phyloP scores from a whole-genome alignment of 768 basidiomycete species.

The Russula brevipes region DNA sequence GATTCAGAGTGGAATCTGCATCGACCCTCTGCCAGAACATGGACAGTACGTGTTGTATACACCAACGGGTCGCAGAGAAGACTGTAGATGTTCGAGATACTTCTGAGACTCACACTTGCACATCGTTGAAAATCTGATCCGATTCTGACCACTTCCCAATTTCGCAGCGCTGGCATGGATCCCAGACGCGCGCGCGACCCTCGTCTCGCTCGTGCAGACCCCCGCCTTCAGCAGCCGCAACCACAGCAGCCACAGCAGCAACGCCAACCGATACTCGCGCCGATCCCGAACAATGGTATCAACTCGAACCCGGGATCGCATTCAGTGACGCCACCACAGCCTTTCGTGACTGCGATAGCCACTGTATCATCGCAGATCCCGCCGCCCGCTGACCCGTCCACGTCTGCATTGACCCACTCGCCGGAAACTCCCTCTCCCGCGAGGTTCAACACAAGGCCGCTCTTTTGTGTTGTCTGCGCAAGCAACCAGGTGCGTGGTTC shows the following conservation, averaged over 20 bases:
- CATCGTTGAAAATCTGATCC: conserved; percentile 17
- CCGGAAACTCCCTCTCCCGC: neutral
- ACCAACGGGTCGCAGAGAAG: conserved; percentile 63
- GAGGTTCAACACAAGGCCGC: conserved; percentile 61
- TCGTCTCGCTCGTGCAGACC: conserved; percentile 65
- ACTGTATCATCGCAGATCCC: conserved; percentile 17
- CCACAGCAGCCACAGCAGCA: conserved; percentile 27
- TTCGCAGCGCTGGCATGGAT: conserved; percentile 49
- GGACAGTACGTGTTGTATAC: conserved; percentile 19
- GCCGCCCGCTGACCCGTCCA: conserved; percentile 5
- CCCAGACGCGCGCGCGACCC: conserved; percentile 78
- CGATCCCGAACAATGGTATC: conserved; percentile 10
- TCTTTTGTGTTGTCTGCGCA: conserved; percentile 99
- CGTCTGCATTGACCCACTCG: neutral
- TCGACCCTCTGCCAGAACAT: conserved; percentile 46
- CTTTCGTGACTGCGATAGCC: conserved; percentile 25
- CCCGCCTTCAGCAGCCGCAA: conserved; percentile 47
- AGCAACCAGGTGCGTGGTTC: conserved; percentile 81
- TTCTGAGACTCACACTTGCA: conserved; percentile 53
- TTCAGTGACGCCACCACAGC: conserved; percentile 25
- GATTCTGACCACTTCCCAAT: conserved; percentile 20
- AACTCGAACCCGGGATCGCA: conserved; percentile 18
- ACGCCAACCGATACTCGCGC: neutral
- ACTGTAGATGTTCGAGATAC: conserved; percentile 88
- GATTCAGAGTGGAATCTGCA: conserved; percentile 93